These are phyloP conservation scores for Globisporangium spinosum DNA, from an alignment of 352 stramenopile species.

Conservation along the genomic window DNA sequence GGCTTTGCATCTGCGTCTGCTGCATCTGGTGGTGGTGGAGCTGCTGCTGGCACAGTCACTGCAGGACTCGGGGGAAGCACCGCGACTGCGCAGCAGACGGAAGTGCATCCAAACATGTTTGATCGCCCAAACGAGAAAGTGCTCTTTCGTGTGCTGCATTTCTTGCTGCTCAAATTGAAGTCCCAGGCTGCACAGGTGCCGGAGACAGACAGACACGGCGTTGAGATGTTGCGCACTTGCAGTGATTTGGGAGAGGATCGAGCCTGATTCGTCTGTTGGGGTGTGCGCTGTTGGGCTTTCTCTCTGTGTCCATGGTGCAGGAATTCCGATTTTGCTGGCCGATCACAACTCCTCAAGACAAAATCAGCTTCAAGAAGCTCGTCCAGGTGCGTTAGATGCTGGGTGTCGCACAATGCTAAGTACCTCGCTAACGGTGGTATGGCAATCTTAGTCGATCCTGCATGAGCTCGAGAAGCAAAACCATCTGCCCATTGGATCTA, in stretches of 20 bases:
- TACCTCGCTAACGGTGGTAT: neutral
- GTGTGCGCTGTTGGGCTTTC: neutral
- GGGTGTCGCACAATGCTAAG: neutral
- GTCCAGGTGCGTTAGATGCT: slow-evolving; percentile 30
- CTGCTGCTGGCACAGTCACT: neutral
- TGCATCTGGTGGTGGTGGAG: neutral
- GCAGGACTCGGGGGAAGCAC: neutral
- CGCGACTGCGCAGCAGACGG: neutral
- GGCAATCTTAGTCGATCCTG: slow-evolving; percentile 26
- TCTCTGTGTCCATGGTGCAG: slow-evolving; percentile 9
- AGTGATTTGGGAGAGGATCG: neutral
- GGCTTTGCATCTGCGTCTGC: slow-evolving; percentile 18
- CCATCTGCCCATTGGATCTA: slow-evolving; percentile 40
- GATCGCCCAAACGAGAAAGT: slow-evolving; percentile 57
- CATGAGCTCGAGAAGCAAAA: slow-evolving; percentile 46
- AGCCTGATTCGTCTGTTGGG: neutral
- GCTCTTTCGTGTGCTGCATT: slow-evolving; percentile 41
- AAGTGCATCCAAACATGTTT: slow-evolving; percentile 37
- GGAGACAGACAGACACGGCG: neutral
- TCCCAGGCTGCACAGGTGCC: slow-evolving; percentile 20
- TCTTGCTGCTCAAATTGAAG: slow-evolving; percentile 37
- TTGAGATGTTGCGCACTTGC: neutral
- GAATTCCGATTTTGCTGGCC: slow-evolving; percentile 58
- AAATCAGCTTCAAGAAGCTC: slow-evolving; percentile 57
- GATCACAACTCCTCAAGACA: slow-evolving; percentile 51